These are phyloP conservation scores for Tolypocladium amazonense DNA, from an alignment of 2,329 filamentous ascomycete species.

Conservation along the genomic window DNA sequence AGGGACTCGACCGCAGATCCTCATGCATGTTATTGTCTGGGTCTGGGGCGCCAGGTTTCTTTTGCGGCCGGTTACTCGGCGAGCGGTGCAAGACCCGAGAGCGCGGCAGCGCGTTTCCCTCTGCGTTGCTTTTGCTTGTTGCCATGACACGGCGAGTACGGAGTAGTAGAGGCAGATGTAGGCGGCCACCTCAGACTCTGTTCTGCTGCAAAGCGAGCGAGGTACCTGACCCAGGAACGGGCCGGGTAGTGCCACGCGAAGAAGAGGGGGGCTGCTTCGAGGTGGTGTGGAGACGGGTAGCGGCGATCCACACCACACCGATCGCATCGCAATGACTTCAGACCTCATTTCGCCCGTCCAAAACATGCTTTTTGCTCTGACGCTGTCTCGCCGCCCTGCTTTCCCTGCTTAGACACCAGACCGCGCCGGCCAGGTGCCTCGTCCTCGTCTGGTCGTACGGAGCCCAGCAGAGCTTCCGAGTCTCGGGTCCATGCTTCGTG, in stretches of 20 bases:
- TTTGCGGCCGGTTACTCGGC: background rate
- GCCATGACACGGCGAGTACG: no score
- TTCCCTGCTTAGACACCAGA: background rate
- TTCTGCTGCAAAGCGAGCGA: no score
- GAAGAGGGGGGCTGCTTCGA: background rate
- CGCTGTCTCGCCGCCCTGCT: background rate
- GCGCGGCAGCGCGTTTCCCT: background rate
- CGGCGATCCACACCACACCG: background rate
- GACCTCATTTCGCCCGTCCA: slow-evolving; percentile 2
- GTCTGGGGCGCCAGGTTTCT: background rate
- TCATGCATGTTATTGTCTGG: background rate
- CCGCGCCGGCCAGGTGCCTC: background rate
- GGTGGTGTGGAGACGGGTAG: background rate
- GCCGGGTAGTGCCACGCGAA: background rate
- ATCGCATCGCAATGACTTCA: slow-evolving; percentile 4
- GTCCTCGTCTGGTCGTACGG: background rate
- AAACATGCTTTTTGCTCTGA: background rate
- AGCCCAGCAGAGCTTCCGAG: background rate
- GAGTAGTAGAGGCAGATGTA: no score
- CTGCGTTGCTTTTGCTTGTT: no score
- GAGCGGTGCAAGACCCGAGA: background rate
- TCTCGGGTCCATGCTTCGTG: background rate
- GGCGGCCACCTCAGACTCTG: no score
- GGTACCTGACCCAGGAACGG: no score
- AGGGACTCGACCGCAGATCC: background rate